A percentile compares a stretch with the other conserved stretches of the same genome.
These are phyloP conservation scores for Geotrichum citri-aurantii DNA, from an alignment of 1,139 yeast genomes.

Conservation along the genomic window DNA sequence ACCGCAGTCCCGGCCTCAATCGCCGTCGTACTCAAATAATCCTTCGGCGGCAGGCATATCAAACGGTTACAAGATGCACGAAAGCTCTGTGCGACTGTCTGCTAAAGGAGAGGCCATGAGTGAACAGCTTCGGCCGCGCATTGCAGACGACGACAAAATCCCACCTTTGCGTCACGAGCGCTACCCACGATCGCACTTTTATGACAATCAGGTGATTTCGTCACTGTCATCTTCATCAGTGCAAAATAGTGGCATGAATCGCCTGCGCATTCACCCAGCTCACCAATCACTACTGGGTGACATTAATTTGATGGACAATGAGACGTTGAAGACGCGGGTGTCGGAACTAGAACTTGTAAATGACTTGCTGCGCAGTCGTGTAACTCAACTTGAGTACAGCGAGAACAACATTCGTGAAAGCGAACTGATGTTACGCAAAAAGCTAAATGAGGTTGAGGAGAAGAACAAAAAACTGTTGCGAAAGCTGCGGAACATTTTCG, in stretches of 20 bases:
- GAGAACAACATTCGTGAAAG: conserved; percentile 28
- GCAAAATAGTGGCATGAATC: conserved; percentile 7
- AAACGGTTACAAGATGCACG: conserved; percentile 1
- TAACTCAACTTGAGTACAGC: conserved; percentile 69
- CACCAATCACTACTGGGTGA: neutral
- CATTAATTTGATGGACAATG: neutral
- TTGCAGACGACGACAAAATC: conserved; percentile 33
- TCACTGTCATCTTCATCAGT: neutral
- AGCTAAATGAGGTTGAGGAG: conserved; percentile 23
- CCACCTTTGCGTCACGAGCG: conserved; percentile 28
- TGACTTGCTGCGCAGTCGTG: conserved; percentile 74
- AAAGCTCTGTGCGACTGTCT: conserved; percentile 5
- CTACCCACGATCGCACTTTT: neutral
- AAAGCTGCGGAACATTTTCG: conserved; percentile 2
- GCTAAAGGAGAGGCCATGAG: conserved; percentile 27
- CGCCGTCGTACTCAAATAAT: neutral
- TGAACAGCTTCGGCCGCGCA: conserved; percentile 34
- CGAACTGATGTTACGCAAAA: conserved; percentile 25
- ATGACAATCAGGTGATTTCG: neutral
- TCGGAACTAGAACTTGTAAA: conserved; percentile 78
- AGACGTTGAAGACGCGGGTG: conserved; percentile 10
- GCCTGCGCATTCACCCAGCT: conserved; percentile 12
- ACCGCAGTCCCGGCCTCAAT: conserved; percentile 28
- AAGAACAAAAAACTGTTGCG: conserved; percentile 19
- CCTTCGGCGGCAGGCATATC: neutral